phyloP scores from a whole-genome alignment of 257 asterid genomes.

The Cinchona pubescens region DNA sequence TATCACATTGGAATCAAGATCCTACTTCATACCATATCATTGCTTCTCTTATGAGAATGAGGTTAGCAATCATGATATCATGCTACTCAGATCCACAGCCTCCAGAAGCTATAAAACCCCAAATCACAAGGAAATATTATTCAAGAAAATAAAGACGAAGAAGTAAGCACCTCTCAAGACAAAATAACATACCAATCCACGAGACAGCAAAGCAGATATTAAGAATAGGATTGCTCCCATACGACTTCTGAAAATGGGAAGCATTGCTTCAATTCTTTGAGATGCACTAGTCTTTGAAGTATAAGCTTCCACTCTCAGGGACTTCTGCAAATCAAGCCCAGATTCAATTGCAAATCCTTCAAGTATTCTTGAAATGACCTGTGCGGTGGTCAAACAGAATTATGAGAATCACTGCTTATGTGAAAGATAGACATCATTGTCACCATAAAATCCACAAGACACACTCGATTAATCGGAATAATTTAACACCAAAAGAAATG shows the following conservation, averaged over 20 bases:
- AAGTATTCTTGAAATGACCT: constrained; percentile 69
- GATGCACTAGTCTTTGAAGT: constrained; percentile 51
- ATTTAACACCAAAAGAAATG: background rate
- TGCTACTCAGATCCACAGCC: background rate
- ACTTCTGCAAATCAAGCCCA: constrained; percentile 65
- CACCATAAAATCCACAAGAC: background rate
- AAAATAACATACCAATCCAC: constrained; percentile 70
- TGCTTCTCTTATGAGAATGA: background rate
- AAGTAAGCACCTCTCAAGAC: background rate
- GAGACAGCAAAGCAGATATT: constrained; percentile 85
- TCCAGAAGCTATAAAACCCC: background rate
- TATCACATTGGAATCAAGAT: background rate
- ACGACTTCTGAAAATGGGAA: constrained; percentile 84
- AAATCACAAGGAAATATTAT: background rate
- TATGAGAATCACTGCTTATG: background rate
- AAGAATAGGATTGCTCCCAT: constrained; percentile 94
- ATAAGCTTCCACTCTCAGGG: constrained; percentile 57
- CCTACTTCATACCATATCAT: background rate
- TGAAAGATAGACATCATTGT: background rate
- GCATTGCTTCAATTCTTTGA: constrained; percentile 63
- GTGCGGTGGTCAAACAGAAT: constrained; percentile 11
- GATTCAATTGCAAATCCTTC: constrained; percentile 78
- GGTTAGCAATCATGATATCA: background rate
- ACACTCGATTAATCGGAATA: background rate
- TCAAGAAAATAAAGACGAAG: background rate